phyloP scores from a whole-genome alignment of 1,284 basidiomycete genomes.

The Puccinia novopanici region DNA sequence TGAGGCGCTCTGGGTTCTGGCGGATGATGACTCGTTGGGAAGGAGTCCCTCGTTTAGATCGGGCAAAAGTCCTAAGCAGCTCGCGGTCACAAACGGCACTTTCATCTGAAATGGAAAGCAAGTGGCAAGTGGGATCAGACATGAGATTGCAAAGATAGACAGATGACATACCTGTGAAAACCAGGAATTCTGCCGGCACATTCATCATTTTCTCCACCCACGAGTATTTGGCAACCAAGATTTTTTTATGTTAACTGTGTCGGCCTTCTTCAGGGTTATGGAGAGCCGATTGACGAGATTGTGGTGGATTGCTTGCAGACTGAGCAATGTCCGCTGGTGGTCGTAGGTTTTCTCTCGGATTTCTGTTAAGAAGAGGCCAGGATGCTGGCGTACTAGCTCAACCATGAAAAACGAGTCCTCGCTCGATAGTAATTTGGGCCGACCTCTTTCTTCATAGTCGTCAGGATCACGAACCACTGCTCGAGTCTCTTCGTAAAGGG shows the following conservation, averaged over 20 bases:
- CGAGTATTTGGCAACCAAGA: not conserved
- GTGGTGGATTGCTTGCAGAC: not conserved
- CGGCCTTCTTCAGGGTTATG: slow-evolving; percentile 5
- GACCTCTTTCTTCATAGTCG: too few relatives aligned
- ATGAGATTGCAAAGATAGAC: too few relatives aligned
- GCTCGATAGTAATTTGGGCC: too few relatives aligned
- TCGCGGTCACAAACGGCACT: not conserved
- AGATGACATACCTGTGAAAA: slow-evolving; percentile 3
- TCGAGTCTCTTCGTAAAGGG: too few relatives aligned
- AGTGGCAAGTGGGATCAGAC: too few relatives aligned
- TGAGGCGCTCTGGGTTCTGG: not conserved
- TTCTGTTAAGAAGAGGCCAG: too few relatives aligned
- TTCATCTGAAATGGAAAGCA: not conserved
- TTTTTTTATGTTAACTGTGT: not conserved
- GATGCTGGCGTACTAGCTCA: too few relatives aligned
- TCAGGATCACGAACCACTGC: too few relatives aligned
- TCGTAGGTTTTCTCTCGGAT: not conserved
- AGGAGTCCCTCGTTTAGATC: not conserved
- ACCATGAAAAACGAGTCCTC: too few relatives aligned
- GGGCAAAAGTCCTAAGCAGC: not conserved
- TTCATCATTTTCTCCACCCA: not conserved
- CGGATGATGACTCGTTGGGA: not conserved
- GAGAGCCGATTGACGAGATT: not conserved
- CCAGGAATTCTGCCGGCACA: not conserved
- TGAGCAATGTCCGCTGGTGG: not conserved